These are phyloP conservation scores for Epithemia pelagica DNA, from an alignment of 108 stramenopile genomes.

Conservation along the genomic window DNA sequence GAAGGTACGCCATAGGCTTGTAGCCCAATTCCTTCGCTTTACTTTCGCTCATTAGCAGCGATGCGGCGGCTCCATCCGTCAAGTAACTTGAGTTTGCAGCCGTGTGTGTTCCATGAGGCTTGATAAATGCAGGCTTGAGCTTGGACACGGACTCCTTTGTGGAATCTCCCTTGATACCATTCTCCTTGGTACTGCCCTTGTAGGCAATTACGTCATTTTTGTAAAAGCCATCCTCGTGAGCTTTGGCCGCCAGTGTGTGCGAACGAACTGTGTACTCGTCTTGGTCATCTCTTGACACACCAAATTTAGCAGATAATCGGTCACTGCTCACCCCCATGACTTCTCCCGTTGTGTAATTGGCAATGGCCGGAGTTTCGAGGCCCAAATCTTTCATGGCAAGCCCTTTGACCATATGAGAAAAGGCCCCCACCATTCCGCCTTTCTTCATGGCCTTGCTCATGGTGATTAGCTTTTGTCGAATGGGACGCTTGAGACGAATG, in stretches of 20 bases:
- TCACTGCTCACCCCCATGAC: constrained; percentile 98
- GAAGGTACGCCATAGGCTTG: constrained; percentile 88
- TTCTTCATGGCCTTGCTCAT: constrained; percentile 95
- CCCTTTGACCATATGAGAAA: constrained; percentile 83
- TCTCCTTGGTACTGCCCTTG: constrained; percentile 86
- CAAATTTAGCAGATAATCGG: constrained; percentile 91
- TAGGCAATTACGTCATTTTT: constrained; percentile 86
- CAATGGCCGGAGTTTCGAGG: constrained; percentile 96
- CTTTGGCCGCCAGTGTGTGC: constrained; percentile 85
- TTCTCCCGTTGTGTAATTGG: constrained; percentile 98
- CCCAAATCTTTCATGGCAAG: constrained; percentile 84
- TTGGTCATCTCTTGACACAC: constrained; percentile 89
- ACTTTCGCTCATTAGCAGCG: constrained; percentile 90
- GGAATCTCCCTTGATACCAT: constrained; percentile 93
- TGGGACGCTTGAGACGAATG: constrained; percentile 82
- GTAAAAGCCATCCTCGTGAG: constrained; percentile 91
- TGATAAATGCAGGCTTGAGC: constrained; percentile 96
- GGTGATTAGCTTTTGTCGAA: constrained; percentile 90
- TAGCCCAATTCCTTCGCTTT: constrained; percentile 92
- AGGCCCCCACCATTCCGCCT: constrained; percentile 70
- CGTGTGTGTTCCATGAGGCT: constrained; percentile 97
- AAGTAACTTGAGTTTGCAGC: constrained; percentile 96
- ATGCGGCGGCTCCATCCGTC: constrained; percentile 95
- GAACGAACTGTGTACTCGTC: constrained; percentile 92
- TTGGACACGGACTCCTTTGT: constrained; percentile 87